Evolutionary conservation across 2,329 filamentous ascomycete genomes (phyloP), one percentile per base, ranked within the genome.

Genomic region (Paraphaeosphaeria sporulosa): DNA sequence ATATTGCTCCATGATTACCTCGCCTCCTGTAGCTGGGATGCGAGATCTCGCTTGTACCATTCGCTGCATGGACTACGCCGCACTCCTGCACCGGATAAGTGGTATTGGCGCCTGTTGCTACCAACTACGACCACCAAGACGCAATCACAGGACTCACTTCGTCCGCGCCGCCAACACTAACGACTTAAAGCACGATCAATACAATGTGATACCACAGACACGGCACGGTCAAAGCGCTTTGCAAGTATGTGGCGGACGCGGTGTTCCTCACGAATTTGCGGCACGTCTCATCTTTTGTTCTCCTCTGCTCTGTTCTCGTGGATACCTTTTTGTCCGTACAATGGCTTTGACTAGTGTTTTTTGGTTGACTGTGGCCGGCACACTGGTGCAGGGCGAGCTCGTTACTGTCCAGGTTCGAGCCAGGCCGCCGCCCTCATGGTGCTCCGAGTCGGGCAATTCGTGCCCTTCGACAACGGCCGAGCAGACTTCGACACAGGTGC

Each of bases 31-130:
- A 23, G 9, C 19, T 23, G 8, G 8, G 19, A 12, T 8, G 10
- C 44, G 6, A 15, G 6, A 19, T 27, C 9, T 30, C 23, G 13
- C 5, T 47, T 10, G 44, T 30, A 30, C 13, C 13, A 23, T 47
- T 21, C 48, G 34, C 5, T 25, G 48, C 32, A 51, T 51, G 5
- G 12, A 51, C 48, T 51, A 51, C 32, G 48, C 48, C 48, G 19
- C 48, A 36, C n/a, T 38, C 30, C 30, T 25, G 32, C 48, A 21
- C 4, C 48, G 48, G 48, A 6, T 38, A 17, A 40, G 3, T 12
- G 12, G 48, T n/a, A 34, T 19, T 17, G 9, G 13, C 19, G 17
- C 48, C 32, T 40, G 38, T 40, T 23, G n/a, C 38, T n/a, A 40
- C 38, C 17, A 5, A 15, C 43, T 15, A 46, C 10, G 4, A 23